Conservation (phyloP, 1,139 yeast species). For the Diutina siamensis region DNA sequence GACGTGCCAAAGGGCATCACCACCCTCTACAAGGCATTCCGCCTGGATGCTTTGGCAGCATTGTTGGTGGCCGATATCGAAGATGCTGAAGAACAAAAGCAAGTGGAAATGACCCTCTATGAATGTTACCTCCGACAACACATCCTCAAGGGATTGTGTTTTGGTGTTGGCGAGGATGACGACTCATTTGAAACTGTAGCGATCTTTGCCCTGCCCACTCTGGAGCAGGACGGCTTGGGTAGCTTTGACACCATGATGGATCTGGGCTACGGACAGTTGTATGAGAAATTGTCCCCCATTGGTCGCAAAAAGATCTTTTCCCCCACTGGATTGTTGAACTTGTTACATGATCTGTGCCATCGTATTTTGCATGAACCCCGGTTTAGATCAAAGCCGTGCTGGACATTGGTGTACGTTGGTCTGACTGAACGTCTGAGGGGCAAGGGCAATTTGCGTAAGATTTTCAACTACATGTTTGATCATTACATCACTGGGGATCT, state of each 20-base stretch:
- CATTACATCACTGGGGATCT: slow-evolving; percentile 30
- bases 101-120: slow-evolving; percentile 37
- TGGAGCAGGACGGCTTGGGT: slow-evolving; percentile 29
- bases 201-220: slow-evolving; percentile 49
- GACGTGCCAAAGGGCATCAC: slow-evolving; percentile 46
- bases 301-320: slow-evolving; percentile 45
- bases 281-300: slow-evolving; percentile 38
- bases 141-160: slow-evolving; percentile 41
- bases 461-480: slow-evolving; percentile 45
- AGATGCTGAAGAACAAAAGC: slow-evolving; percentile 18
- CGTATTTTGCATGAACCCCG: slow-evolving; percentile 26
- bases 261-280: slow-evolving; percentile 45
- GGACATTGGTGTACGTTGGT: slow-evolving; percentile 54
- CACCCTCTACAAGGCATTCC: slow-evolving; percentile 41
- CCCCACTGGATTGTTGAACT: slow-evolving; percentile 35
- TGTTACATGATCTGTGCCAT: slow-evolving; percentile 40
- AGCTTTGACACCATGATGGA: slow-evolving; percentile 40
- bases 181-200: slow-evolving; percentile 51
- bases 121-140: slow-evolving; percentile 50
- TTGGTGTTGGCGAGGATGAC: slow-evolving; percentile 33
- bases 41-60: slow-evolving; percentile 39
- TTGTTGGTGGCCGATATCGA: slow-evolving; percentile 35
- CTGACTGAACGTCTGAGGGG: slow-evolving; percentile 50
- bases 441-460: slow-evolving; percentile 51
- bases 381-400: slow-evolving; percentile 29